These are phyloP conservation scores for Fonsecaea nubica DNA, from an alignment of 2,329 filamentous ascomycete genomes.

Conservation along the genomic window DNA sequence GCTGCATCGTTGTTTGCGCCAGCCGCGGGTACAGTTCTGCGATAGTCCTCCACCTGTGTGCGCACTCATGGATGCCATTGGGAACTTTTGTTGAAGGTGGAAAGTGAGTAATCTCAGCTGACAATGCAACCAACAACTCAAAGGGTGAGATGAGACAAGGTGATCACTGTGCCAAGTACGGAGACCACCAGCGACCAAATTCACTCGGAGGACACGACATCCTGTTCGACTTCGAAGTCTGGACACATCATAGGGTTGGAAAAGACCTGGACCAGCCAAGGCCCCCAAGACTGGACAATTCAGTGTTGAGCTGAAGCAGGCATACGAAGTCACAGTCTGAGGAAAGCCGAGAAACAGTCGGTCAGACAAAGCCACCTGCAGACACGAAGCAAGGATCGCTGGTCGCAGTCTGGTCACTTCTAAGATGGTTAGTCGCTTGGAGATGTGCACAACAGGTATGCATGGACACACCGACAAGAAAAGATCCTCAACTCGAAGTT, in stretches of 20 bases:
- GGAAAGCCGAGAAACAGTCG: neutral
- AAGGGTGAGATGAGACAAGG: neutral
- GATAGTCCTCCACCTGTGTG: neutral
- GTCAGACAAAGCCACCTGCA: neutral
- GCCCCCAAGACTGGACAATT: neutral
- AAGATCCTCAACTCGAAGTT: neutral
- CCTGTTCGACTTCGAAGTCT: neutral
- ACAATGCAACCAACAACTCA: neutral
- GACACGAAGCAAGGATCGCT: neutral
- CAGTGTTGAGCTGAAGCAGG: neutral
- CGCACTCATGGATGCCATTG: neutral
- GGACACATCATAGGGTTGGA: neutral
- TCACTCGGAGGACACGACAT: neutral
- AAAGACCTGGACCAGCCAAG: neutral
- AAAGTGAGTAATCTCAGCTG: neutral
- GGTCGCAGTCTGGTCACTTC: neutral
- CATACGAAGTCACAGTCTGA: neutral
- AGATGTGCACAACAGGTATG: slow-evolving; percentile 20
- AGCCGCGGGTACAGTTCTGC: neutral
- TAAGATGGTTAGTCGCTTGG: slow-evolving; percentile 14
- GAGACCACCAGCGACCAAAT: neutral
- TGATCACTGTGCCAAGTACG: neutral
- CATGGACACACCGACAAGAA: slow-evolving; percentile 7
- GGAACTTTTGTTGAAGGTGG: neutral
- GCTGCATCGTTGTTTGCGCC: neutral